phyloP scores from a whole-genome alignment of 2,329 filamentous ascomycete species.

The Tolypocladium capitatum region DNA sequence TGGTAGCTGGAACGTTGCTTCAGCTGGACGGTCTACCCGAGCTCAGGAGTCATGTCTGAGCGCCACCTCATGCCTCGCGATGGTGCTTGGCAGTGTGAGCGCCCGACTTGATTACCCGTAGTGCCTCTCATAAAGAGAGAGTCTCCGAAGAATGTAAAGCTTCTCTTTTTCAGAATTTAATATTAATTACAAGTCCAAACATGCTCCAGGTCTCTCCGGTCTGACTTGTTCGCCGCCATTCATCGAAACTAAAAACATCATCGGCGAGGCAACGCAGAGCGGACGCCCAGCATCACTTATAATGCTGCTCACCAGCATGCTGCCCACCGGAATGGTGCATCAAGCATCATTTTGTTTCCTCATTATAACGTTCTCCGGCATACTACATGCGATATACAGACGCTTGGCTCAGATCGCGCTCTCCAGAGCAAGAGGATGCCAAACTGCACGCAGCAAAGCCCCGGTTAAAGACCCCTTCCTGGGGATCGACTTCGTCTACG shows the following conservation, averaged over 20 bases:
- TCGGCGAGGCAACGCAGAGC: background rate
- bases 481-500: conserved; percentile 22
- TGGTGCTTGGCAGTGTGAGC: background rate
- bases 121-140: background rate
- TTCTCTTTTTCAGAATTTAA: too few species aligned
- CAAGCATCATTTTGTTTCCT: conserved; percentile 2
- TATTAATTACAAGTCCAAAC: background rate
- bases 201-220: background rate
- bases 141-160: accelerated
- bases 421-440: conserved; percentile 10
- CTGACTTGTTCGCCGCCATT: background rate
- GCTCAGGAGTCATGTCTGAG: background rate
- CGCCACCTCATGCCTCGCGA: background rate
- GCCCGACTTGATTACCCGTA: background rate
- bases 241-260: background rate
- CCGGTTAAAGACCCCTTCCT: conserved; percentile 17
- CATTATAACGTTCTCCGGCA: conserved; percentile 6
- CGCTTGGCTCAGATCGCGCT: conserved; percentile 7
- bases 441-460: conserved; percentile 9
- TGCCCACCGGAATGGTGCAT: background rate
- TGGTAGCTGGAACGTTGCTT: background rate
- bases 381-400: conserved; percentile 5
- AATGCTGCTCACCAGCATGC: background rate
- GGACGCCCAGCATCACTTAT: background rate
- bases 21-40: background rate